Conservation (phyloP, 2,329 filamentous ascomycete genomes). For the Colletotrichum incanum region DNA sequence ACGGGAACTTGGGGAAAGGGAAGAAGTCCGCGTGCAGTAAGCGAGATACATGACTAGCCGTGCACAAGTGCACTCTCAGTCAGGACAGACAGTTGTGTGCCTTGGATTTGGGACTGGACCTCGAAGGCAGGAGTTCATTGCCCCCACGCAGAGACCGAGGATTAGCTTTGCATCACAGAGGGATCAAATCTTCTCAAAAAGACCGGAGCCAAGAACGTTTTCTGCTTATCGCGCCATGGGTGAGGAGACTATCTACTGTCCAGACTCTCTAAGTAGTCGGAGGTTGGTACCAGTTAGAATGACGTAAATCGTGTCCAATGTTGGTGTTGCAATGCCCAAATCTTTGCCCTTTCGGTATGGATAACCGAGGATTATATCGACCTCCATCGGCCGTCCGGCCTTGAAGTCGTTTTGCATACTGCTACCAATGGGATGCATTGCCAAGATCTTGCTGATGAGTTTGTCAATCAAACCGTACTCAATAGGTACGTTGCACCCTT, state of each 20-base stretch:
- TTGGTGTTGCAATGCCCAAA: conserved; percentile 68
- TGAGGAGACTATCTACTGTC: conserved; percentile 8
- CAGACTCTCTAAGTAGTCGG: conserved; percentile 25
- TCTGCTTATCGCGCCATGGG: background rate
- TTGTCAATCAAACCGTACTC: conserved; percentile 63
- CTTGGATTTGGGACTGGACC: background rate
- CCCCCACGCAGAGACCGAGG: conserved; percentile 16
- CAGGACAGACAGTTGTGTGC: conserved; percentile 1
- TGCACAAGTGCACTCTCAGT: conserved; percentile 1
- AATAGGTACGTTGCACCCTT: conserved; percentile 65
- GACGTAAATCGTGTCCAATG: conserved; percentile 59
- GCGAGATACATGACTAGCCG: conserved; percentile 3
- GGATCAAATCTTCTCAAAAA: background rate
- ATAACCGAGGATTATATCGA: conserved; percentile 76
- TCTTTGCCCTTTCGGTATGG: conserved; percentile 69
- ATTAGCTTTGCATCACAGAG: background rate
- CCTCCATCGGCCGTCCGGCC: conserved; percentile 70
- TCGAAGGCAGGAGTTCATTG: background rate
- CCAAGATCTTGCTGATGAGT: conserved; percentile 63
- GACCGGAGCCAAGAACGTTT: background rate
- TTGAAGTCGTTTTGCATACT: conserved; percentile 74
- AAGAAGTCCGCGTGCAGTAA: conserved; percentile 18
- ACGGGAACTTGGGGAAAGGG: conserved; percentile 7
- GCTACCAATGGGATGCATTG: conserved; percentile 60
- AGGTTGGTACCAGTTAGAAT: conserved; percentile 53